These are phyloP conservation scores for Populus hybrid DNA, from an alignment of 441 rosid genomes.

Conservation along the genomic window DNA sequence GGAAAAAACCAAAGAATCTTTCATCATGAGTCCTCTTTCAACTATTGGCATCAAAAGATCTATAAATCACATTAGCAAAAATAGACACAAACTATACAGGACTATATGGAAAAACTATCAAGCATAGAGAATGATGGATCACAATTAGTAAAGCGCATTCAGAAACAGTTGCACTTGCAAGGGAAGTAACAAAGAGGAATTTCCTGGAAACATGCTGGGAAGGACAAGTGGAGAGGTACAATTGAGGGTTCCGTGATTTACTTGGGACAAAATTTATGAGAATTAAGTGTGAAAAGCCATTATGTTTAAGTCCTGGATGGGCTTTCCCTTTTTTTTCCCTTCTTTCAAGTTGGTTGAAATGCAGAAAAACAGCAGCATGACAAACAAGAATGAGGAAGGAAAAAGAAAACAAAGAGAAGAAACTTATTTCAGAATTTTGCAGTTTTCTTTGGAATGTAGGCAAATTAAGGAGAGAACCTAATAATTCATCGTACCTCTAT, in stretches of 20 bases:
- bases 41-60: background rate
- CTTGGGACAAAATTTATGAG: background rate
- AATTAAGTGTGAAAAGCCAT: background rate
- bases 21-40: background rate
- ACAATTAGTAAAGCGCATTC: background rate
- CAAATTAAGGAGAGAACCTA: background rate
- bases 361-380: background rate
- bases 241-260: background rate
- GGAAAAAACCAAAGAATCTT: background rate
- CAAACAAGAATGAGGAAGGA: background rate
- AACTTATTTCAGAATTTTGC: background rate
- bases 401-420: background rate
- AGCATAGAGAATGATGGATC: background rate
- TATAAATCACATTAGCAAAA: background rate
- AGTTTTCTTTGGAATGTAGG: background rate
- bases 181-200: background rate
- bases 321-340: background rate
- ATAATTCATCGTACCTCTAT: conserved; percentile 40
- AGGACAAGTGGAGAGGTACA: background rate
- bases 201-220: background rate
- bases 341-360: background rate
- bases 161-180: background rate
- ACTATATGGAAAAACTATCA: background rate
- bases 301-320: background rate
- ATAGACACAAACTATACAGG: background rate